A percentile compares a stretch with the other conserved stretches of the same genome.
These are phyloP conservation scores for Marchantia paleacea DNA, from an alignment of 225 moss, liverwort and hornwort species.

Conservation along the genomic window DNA sequence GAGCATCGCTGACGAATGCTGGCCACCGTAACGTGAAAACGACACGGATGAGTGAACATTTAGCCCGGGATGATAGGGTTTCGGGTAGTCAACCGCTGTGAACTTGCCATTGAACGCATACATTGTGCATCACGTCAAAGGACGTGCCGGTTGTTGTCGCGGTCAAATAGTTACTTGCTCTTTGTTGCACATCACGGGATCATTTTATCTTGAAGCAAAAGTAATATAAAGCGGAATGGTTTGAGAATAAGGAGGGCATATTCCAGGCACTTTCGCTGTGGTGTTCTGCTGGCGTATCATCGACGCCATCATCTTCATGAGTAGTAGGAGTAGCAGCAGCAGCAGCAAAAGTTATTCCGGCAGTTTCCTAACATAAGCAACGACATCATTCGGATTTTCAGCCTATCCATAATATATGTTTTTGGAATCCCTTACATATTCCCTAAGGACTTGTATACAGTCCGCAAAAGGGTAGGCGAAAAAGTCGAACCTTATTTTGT, in stretches of 20 bases:
- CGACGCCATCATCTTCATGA: neutral
- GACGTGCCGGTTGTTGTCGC: neutral
- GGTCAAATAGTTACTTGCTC: neutral
- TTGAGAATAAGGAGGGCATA: neutral
- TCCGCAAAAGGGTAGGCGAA: too few species aligned
- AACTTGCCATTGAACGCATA: neutral
- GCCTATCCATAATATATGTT: too few species aligned
- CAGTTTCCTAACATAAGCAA: too few species aligned
- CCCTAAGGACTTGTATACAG: too few species aligned
- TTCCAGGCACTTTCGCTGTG: neutral
- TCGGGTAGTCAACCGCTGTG: neutral
- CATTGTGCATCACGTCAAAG: neutral
- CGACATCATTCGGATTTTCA: too few species aligned
- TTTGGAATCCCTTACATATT: too few species aligned
- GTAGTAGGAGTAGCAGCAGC: neutral
- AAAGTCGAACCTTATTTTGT: too few species aligned
- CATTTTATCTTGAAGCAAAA: neutral
- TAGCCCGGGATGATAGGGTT: neutral
- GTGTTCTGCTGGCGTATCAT: neutral
- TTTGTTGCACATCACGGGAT: neutral
- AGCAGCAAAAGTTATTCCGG: neutral
- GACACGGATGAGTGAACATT: neutral
- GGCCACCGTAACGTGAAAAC: neutral
- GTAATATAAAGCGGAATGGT: neutral
- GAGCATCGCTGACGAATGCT: neutral